Evolutionary conservation across 352 stramenopile genomes (phyloP).

Genomic region (Discostella stelligera): DNA sequence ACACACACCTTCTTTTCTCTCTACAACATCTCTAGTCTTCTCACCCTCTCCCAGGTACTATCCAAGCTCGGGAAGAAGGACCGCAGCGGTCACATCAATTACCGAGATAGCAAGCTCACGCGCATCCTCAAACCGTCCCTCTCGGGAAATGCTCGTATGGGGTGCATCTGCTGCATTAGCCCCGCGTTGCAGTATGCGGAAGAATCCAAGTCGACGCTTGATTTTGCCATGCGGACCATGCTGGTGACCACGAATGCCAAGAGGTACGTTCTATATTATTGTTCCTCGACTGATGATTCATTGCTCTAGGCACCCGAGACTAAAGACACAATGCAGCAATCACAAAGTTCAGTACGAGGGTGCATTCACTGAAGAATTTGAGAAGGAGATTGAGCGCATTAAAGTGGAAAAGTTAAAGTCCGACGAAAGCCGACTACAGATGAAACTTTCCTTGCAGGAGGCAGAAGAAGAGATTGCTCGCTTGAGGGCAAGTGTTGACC

Average conservation of each 20-base stretch:
- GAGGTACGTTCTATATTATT: conserved; percentile 12
- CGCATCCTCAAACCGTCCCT: conserved; percentile 95
- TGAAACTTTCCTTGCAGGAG: conserved; percentile 36
- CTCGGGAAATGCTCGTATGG: conserved; percentile 91
- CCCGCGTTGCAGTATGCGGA: conserved; percentile 87
- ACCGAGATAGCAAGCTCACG: conserved; percentile 94
- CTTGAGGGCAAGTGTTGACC: conserved; percentile 37
- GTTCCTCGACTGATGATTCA: conserved; percentile 6
- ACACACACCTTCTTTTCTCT: neutral
- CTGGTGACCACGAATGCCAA: conserved; percentile 87
- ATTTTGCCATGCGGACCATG: conserved; percentile 92
- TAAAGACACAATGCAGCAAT: conserved; percentile 16
- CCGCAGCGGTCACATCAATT: conserved; percentile 85
- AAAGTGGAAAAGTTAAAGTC: conserved; percentile 43
- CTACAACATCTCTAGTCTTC: conserved; percentile 63
- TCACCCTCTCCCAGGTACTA: conserved; percentile 92
- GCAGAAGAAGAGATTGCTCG: conserved; percentile 40
- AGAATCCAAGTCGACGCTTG: conserved; percentile 92
- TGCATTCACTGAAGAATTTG: conserved; percentile 38
- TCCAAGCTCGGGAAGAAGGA: conserved; percentile 67
- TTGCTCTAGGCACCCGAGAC: neutral
- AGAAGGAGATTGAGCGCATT: conserved; percentile 49
- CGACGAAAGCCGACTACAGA: conserved; percentile 36
- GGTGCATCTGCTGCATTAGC: conserved; percentile 91
- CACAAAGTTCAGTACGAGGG: conserved; percentile 45